A percentile compares a stretch with the other conserved stretches of the same genome.
These are phyloP conservation scores for Aspergillus texensis DNA, from an alignment of 2,329 filamentous ascomycete genomes.

Conservation along the genomic window DNA sequence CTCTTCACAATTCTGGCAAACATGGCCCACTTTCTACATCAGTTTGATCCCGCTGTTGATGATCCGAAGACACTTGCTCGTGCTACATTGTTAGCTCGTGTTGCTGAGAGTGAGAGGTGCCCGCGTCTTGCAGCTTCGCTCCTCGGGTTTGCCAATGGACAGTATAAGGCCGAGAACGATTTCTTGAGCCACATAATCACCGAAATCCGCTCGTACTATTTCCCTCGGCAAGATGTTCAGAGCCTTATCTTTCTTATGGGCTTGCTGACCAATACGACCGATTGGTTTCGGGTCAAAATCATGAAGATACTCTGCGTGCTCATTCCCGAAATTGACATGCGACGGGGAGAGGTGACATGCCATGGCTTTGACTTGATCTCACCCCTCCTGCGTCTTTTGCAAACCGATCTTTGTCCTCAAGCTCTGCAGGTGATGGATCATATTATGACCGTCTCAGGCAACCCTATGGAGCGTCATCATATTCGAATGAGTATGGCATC, in stretches of 20 bases:
- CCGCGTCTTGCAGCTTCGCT: conserved; percentile 69
- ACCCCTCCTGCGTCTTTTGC: conserved; percentile 81
- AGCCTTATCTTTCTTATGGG: conserved; percentile 90
- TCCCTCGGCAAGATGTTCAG: conserved; percentile 79
- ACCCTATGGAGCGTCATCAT: conserved; percentile 90
- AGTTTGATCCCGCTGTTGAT: conserved; percentile 67
- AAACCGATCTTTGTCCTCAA: conserved; percentile 92
- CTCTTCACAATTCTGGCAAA: conserved; percentile 91
- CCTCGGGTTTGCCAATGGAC: conserved; percentile 67
- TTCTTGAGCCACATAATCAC: conserved; percentile 75
- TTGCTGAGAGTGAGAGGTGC: conserved; percentile 73
- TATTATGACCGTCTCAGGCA: conserved; percentile 91
- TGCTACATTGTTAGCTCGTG: conserved; percentile 69
- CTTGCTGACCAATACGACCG: conserved; percentile 80
- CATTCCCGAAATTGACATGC: conserved; percentile 91
- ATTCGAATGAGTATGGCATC: conserved; percentile 98
- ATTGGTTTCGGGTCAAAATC: conserved; percentile 90
- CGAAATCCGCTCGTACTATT: conserved; percentile 75
- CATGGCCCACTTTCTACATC: conserved; percentile 79
- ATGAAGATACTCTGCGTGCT: conserved; percentile 86
- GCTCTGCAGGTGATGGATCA: conserved; percentile 90
- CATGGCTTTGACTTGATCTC: conserved; percentile 96
- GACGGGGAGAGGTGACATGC: conserved; percentile 81
- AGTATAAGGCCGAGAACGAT: conserved; percentile 70
- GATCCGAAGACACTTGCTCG: conserved; percentile 61